phyloP scores from a whole-genome alignment of 1,284 basidiomycete genomes.

The Ganoderma resinaceum region DNA sequence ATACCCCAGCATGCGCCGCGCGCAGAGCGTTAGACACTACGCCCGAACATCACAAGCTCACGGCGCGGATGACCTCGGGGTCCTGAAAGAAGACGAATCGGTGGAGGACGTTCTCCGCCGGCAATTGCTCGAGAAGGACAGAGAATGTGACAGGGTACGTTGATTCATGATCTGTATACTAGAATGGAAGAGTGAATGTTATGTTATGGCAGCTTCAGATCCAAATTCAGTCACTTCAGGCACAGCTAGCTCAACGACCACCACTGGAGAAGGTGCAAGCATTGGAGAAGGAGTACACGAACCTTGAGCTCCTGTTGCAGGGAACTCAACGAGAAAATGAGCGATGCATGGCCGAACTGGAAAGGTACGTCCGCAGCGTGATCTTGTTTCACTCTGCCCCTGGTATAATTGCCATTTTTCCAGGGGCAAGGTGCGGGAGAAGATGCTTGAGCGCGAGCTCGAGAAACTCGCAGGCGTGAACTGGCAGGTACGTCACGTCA shows the following conservation, averaged over 20 bases:
- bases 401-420: not conserved
- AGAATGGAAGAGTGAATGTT: not conserved
- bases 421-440: constrained; percentile 55
- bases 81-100: constrained; percentile 67
- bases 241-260: constrained; percentile 68
- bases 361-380: constrained; percentile 52
- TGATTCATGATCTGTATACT: not conserved
- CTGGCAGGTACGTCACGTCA: constrained; percentile 64
- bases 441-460: constrained; percentile 75
- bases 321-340: constrained; percentile 83
- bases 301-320: constrained; percentile 72
- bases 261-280: constrained; percentile 67
- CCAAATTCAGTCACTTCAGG: constrained; percentile 66
- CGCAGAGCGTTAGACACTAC: constrained; percentile 54
- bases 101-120: constrained; percentile 66
- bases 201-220: constrained; percentile 51
- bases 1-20: constrained; percentile 37
- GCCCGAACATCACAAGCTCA: constrained; percentile 54
- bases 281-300: constrained; percentile 72
- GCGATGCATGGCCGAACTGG: constrained; percentile 76
- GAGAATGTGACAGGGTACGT: constrained; percentile 72
- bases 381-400: no score
- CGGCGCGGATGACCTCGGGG: constrained; percentile 61
- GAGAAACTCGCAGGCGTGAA: constrained; percentile 72
- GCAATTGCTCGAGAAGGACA: constrained; percentile 72